Evolutionary conservation across 176 grass and related monocot species (phyloP).

Genomic region (Aechmea fasciata): DNA sequence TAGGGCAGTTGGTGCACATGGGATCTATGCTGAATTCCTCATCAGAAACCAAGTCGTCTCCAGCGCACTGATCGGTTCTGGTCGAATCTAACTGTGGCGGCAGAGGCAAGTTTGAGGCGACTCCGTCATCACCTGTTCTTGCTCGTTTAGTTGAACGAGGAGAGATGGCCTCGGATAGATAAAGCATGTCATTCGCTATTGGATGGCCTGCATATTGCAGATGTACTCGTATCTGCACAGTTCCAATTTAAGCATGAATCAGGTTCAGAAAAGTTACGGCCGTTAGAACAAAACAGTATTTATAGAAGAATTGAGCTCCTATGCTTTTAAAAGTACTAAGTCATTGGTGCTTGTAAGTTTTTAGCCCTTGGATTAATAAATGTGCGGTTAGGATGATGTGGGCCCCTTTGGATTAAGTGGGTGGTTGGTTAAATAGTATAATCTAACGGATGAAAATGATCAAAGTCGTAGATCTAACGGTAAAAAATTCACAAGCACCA

Average conservation of each 20-base stretch:
- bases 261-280: neutral
- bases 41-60: conserved; percentile 16
- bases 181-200: conserved; percentile 83
- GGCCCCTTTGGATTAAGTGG: too few species aligned
- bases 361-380: too few species aligned
- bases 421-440: too few species aligned
- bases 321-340: too few species aligned
- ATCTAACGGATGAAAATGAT: too few species aligned
- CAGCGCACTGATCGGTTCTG: conserved; percentile 12
- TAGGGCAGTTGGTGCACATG: conserved; percentile 88
- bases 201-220: conserved; percentile 79
- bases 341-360: too few species aligned
- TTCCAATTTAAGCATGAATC: neutral
- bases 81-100: conserved; percentile 7
- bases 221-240: conserved; percentile 88
- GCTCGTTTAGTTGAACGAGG: conserved; percentile 44
- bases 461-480: too few species aligned
- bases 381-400: too few species aligned
- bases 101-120: conserved; percentile 8
- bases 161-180: conserved; percentile 47
- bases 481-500: too few species aligned
- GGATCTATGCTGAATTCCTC: conserved; percentile 45
- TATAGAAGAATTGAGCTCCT: too few species aligned
- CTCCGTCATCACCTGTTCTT: conserved; percentile 28
- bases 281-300: neutral